Base-by-base conservation (phyloP, 345 rosid species). In the Hypericum perforatum region DNA sequence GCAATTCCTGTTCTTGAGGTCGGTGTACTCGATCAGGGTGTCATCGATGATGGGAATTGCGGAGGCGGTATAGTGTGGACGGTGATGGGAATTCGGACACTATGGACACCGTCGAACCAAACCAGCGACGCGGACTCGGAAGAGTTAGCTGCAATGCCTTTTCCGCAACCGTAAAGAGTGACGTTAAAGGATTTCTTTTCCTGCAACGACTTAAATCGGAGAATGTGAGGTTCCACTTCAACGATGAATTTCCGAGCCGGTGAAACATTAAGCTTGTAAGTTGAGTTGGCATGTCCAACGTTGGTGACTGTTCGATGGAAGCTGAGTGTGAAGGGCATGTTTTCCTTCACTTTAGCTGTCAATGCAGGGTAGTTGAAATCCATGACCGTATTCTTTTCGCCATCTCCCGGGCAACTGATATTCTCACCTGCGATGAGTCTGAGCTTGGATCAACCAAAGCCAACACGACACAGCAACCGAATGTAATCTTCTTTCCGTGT, bases 301-400 rank as follows among this genome's bases (percentile, higher is more conserved):
- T 85, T 85, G 40, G 81, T 80, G 14, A 82, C 86, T 22, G 77
- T 79, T 62, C 86, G 68, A 32, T 12, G 45, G 49, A 85, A 74
- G 8, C 7, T 37, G 32, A 73, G 8, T 0, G 40, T 56, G 59
- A 78, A 70, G 5, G 78, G 7, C 37, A 40, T 14, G 5, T 0
- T 37, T 7, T 29, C 7, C 2, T 64, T 7, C 32, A 76, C 65
- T 43, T 11, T 8, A 42, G 70, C 67, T 32, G 74, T 39, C 53
- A 80, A 43, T 8, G 84, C 60, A 12, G 88, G 86, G 59, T 82
- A 81, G 52, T 82, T 82, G n/a, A n/a, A n/a, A n/a, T n/a, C n/a
- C n/a, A n/a, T n/a, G n/a, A n/a, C n/a, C n/a, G n/a, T n/a, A n/a
- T n/a, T n/a, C n/a, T n/a, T n/a, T n/a, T n/a, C n/a, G n/a, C n/a